These are phyloP conservation scores for Aureobasidium mangrovei DNA, from an alignment of 2,329 filamentous ascomycete species.

Conservation along the genomic window DNA sequence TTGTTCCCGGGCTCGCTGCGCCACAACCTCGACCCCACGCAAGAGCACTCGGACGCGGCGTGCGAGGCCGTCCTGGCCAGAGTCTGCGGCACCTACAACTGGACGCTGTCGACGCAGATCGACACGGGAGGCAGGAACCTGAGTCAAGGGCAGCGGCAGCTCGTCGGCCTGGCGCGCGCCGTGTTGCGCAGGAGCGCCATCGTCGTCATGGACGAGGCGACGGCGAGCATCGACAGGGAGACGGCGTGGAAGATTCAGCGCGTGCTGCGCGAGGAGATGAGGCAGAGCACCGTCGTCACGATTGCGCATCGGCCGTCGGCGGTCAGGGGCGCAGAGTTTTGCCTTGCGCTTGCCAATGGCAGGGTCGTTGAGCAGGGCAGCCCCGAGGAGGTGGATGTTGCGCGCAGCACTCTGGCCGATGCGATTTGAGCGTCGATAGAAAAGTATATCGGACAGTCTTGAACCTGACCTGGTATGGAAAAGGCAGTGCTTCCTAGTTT, in stretches of 20 bases:
- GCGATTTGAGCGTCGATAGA: neutral
- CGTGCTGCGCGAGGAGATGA: conserved; percentile 48
- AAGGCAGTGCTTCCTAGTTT: no score
- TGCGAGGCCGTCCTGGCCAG: conserved; percentile 46
- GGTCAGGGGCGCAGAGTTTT: conserved; percentile 50
- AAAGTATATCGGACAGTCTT: no score
- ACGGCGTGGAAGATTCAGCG: conserved; percentile 49
- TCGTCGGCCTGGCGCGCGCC: conserved; percentile 56
- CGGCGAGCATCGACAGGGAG: conserved; percentile 55
- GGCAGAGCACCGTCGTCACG: conserved; percentile 52
- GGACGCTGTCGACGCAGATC: conserved; percentile 48
- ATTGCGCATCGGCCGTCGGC: conserved; percentile 58
- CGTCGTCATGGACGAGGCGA: conserved; percentile 59
- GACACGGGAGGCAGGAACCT: conserved; percentile 55
- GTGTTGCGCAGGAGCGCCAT: conserved; percentile 52
- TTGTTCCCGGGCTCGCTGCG: conserved; percentile 55
- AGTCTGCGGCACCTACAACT: conserved; percentile 45
- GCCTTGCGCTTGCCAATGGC: conserved; percentile 46
- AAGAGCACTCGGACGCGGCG: conserved; percentile 47
- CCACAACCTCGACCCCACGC: conserved; percentile 53
- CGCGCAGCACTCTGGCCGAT: neutral
- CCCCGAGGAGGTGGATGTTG: conserved; percentile 23
- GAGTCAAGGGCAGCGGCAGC: conserved; percentile 56
- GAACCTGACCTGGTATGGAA: no score
- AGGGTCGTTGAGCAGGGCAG: conserved; percentile 33